These are phyloP conservation scores for Pythium folliculosum DNA, from an alignment of 352 stramenopile species.

Conservation along the genomic window DNA sequence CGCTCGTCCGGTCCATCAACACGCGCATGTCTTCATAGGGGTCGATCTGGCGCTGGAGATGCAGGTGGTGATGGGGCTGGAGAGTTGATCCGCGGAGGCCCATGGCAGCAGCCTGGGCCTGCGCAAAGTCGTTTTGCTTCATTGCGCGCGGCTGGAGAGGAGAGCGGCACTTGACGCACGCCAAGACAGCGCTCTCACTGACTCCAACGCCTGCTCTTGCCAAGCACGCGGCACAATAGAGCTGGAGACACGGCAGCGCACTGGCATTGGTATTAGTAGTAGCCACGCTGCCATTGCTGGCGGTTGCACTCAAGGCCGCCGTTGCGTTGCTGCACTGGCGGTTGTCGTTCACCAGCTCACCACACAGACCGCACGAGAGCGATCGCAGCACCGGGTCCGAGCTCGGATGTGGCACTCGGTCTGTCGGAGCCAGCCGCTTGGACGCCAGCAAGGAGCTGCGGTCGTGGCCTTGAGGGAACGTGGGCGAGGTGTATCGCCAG, in stretches of 20 bases:
- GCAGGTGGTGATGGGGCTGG: slow-evolving; percentile 8
- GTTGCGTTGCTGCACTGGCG: slow-evolving; percentile 49
- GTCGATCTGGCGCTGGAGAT: slow-evolving; percentile 17
- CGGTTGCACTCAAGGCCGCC: background rate
- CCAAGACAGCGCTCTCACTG: slow-evolving; percentile 2
- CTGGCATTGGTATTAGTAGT: background rate
- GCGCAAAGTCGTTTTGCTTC: slow-evolving; percentile 61
- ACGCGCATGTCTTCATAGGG: slow-evolving; percentile 53
- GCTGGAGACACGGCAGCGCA: slow-evolving; percentile 43
- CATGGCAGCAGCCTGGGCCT: slow-evolving; percentile 58
- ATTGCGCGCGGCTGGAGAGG: slow-evolving; percentile 45
- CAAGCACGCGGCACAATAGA: slow-evolving; percentile 73
- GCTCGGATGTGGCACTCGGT: slow-evolving; percentile 32
- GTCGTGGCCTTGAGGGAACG: background rate
- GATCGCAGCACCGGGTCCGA: slow-evolving; percentile 53
- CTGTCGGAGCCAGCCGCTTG: background rate
- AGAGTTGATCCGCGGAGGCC: slow-evolving; percentile 26
- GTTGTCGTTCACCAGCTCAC: slow-evolving; percentile 76
- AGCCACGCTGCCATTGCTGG: background rate
- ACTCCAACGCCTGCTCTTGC: slow-evolving; percentile 32
- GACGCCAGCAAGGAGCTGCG: slow-evolving; percentile 2
- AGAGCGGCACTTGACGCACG: slow-evolving; percentile 61
- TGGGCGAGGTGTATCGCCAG: slow-evolving; percentile 22
- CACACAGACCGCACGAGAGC: slow-evolving; percentile 71
- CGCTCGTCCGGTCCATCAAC: slow-evolving; percentile 38